phyloP scores from a whole-genome alignment of 495 filamentous ascomycete genomes.

The Gamarada debralockiae region DNA sequence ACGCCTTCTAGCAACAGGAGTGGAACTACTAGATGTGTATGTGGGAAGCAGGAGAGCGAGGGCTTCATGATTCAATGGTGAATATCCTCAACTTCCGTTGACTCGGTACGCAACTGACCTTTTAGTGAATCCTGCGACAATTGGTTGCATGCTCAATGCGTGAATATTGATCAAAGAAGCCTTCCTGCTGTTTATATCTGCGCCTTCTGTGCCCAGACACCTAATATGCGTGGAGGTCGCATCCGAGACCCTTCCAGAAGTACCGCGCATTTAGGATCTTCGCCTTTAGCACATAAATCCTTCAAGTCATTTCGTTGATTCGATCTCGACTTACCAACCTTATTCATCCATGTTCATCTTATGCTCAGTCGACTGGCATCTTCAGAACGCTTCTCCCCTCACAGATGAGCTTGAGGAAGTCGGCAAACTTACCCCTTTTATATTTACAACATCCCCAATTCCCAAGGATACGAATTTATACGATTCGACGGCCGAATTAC shows the following conservation, averaged over 20 bases:
- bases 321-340: no score
- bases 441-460: no score
- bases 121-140: slow-evolving; percentile 79
- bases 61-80: slow-evolving; percentile 86
- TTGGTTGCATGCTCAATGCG: slow-evolving; percentile 78
- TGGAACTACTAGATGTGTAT: slow-evolving; percentile 67
- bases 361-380: no score
- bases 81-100: slow-evolving; percentile 17
- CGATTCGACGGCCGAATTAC: no score
- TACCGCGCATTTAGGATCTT: slow-evolving; percentile 32
- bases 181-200: slow-evolving; percentile 77
- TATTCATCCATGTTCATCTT: no score
- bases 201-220: slow-evolving; percentile 73
- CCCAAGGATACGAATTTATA: no score
- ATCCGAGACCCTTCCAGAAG: slow-evolving; percentile 50
- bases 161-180: slow-evolving; percentile 61
- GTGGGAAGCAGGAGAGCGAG: slow-evolving; percentile 60
- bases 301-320: slow-evolving; percentile 47
- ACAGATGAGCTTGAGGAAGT: no score
- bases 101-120: slow-evolving; percentile 5
- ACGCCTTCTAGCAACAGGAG: slow-evolving; percentile 61
- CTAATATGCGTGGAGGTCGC: slow-evolving; percentile 60
- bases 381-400: no score
- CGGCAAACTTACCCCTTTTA: no score
- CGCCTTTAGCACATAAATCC: slow-evolving; percentile 67